Base-by-base conservation (phyloP, 257 asterid genomes). In the Parsonsia alboflavescens region DNA sequence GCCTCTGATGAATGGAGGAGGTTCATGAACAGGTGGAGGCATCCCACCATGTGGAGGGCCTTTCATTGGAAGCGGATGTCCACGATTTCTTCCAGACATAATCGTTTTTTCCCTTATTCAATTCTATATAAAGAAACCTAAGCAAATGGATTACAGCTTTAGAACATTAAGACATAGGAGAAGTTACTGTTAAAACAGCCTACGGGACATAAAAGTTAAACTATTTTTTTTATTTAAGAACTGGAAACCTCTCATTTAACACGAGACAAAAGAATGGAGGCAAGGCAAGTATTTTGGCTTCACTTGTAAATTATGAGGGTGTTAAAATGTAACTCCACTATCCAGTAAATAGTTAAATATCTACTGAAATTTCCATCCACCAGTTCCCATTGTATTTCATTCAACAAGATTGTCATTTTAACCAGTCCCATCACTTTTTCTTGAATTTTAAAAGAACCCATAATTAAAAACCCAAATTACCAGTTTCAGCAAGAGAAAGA, bases 71-170 rank as follows among this genome's bases (percentile, higher is more conserved):
- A 80, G 30, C 0, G 91, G 90, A 80, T 84, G 91, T 70, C 98
- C 98, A 75, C 90, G 89, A 75, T 85, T 90, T 82, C 97, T 85
- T 57, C 93, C 89, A 1, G 97, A 85, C 98, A 93, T 91, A 52
- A 59, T 75, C 19, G 45, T 71, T 42, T 33, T 33, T 59, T 62
- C 17, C 72, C 10, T 22, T 57, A 45, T 19, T 63, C 53, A 46
- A 70, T 48, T 44, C 46, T 15, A 17, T 39, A 62, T 28, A 36
- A 9, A 30, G 26, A 70, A 70, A 45, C 63, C 48, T 64, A 64
- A 64, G 6, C 70, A 64, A 39, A 7, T 36, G 15, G 49, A 64
- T 39, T 8, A 8, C 12, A 5, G 28, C 3, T 65, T 65, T 64
- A 17, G 17, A 17, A 36, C 70, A 64, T 41, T 5, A 63, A 0